Evolutionary conservation across 1,139 yeast species (phyloP), one percentile per base, ranked within the genome.

Genomic region (Blastobotrys raffinosifermentans): DNA sequence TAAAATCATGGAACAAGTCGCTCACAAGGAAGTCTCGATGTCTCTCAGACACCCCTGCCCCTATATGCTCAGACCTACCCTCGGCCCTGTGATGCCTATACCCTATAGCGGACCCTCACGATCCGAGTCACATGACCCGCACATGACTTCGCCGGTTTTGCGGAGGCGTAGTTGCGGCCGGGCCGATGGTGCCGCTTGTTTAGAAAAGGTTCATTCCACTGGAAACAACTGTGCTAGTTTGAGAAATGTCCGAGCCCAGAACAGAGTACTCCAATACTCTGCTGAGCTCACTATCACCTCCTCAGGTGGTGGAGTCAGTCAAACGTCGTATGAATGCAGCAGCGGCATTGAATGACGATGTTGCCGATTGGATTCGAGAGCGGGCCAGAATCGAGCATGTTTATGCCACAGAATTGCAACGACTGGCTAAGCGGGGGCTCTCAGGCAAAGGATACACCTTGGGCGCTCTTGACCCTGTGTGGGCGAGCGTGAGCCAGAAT

Each of bases 291-390:
- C 47, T 56, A 38, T 32, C 53, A 23, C 64, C 65, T 31, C 49
- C 44, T 16, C 48, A 48, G 39, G 60, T 61, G 14, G 50, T 56
- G 30, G 58, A 50, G 33, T 47, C 57, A 25, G 45, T 61, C 36
- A 50, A 57, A 26, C 58, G 60, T 15, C 55, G 68, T 22, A 45
- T 61, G 31, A 44, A 43, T 31, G 45, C 44, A 19, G 63, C 61
- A 26, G 47, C 50, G 34, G 39, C 40, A 11, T 43, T 60, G 18
- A 56, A 58, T 41, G 55, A 54, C 16, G 58, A 52, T 19, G 47
- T 64, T 18, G 63, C 65, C 19, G 59, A 57, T 25, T 64, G 67
- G 67, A 47, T 63, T 21, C 50, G 52, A 17, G 66, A 61, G 37
- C 53, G 66, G 32, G 55, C 58, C 30, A 49, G 54, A 22, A 55